Percentiles rank a stretch among this genome's conserved stretches.
These are phyloP conservation scores for Gaertneriomyces semiglobifer DNA, from an alignment of 192 early-diverging fungal genomes.

Conservation along the genomic window DNA sequence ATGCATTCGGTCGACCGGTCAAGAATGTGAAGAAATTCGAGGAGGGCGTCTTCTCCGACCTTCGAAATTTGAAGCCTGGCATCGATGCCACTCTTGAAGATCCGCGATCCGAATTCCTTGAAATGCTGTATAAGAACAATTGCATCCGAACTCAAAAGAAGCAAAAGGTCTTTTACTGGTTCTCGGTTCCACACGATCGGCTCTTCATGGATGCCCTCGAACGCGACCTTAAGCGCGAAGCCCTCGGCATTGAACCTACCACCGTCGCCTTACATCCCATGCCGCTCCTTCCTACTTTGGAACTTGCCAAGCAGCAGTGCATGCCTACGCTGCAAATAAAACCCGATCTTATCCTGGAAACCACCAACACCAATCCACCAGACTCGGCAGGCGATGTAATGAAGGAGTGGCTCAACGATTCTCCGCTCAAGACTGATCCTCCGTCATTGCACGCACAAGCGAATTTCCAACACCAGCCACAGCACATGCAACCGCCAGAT, in stretches of 20 bases:
- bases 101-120: constrained; percentile 88
- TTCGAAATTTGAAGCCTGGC: constrained; percentile 92
- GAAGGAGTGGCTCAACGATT: constrained; percentile 26
- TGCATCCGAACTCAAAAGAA: constrained; percentile 98
- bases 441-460: constrained; percentile 15
- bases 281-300: constrained; percentile 35
- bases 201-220: constrained; percentile 95
- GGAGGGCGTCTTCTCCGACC: constrained; percentile 95
- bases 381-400: constrained; percentile 27
- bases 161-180: constrained; percentile 99
- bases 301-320: constrained; percentile 57
- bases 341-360: constrained; percentile 32
- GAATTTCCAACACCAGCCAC: constrained; percentile 25
- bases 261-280: constrained; percentile 54
- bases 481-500: constrained; percentile 23
- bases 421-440: constrained; percentile 10
- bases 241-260: constrained; percentile 78
- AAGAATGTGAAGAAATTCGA: constrained; percentile 94
- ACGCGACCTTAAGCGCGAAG: constrained; percentile 92
- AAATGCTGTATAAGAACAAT: constrained; percentile 91
- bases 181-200: constrained; percentile 88
- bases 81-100: constrained; percentile 90
- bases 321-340: constrained; percentile 61
- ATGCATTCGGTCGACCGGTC: constrained; percentile 83
- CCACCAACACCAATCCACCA: constrained; percentile 47